Evolutionary conservation across 1,284 basidiomycete genomes (phyloP), one percentile per base, ranked within the genome.

Genomic region (Leccinum angustisporum): DNA sequence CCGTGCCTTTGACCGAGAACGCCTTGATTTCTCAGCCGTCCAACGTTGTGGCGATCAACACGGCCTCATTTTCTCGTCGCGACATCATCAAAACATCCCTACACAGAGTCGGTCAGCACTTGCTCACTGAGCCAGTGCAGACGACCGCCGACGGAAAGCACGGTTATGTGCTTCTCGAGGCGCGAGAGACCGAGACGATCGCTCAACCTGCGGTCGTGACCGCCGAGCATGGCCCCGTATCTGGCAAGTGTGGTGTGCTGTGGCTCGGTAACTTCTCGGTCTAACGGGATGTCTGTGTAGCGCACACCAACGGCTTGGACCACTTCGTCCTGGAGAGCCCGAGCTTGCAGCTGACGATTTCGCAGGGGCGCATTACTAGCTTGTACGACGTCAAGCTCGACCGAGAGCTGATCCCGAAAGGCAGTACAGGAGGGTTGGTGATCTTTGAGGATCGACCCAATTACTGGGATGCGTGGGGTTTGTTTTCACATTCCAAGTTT

Each of bases 371-470:
- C 21, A 95, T 98, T 62, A 88, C 83, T 6, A 95, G 92, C 70
- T 75, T 97, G 61, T 70, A 87, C 30, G 95, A 98, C 71, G 83
- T 91, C 25, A 82, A 83, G 56, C 81, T 51, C 62, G 92, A 90
- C 13, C 91, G 94, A 34, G 94, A 97, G 74, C 81, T 98, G 10
- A 86, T 98, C 60, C 72, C 84, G 1, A 78, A 86, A 54, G 93
- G 92, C 8, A 73, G 83, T 63, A 90, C 88, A 4, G 95, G 92
- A 56, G 95, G 95, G 10, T 76, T 98, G 60, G 86, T 96, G 51
- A 91, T 97, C 61, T 97, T 95, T 75, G 90, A 97, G 68, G 91
- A 96, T 75, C 83, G 86, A 58, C 94, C 94, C 2, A 91, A 91
- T 65, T 92, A 90, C 68, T 94, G 91, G 90, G 88, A 92, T 76